These are phyloP conservation scores for Fraxinus ornus DNA, from an alignment of 305 asterid species.

Conservation along the genomic window DNA sequence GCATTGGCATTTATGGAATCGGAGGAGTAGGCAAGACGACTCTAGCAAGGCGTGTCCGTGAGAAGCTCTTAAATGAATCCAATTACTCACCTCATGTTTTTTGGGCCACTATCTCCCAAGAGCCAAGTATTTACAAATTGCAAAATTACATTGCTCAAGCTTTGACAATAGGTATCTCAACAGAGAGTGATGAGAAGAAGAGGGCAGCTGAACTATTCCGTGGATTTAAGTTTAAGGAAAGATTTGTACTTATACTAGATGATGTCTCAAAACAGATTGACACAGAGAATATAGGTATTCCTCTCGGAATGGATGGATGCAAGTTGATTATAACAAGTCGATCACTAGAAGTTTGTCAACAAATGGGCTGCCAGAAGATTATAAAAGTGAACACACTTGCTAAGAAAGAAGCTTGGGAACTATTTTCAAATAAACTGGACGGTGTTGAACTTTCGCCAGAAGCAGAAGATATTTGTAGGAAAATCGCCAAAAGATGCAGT, in stretches of 20 bases:
- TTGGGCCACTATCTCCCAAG: slow-evolving; percentile 21
- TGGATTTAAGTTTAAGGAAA: not conserved
- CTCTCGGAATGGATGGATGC: slow-evolving; percentile 2
- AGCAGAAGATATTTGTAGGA: slow-evolving; percentile 5
- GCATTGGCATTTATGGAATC: slow-evolving; percentile 15
- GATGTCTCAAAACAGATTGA: slow-evolving; percentile 7
- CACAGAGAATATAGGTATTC: slow-evolving; percentile 3
- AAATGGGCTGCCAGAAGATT: not conserved
- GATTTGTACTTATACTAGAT: slow-evolving; percentile 19
- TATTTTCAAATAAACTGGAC: not conserved
- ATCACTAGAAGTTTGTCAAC: not conserved
- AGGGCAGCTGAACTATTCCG: slow-evolving; percentile 7
- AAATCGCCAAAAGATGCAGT: slow-evolving; percentile 8
- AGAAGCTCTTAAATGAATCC: slow-evolving; percentile 17
- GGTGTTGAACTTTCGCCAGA: not conserved
- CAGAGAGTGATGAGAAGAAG: slow-evolving; percentile 10
- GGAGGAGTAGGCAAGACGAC: slow-evolving; percentile 24
- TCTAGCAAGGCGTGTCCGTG: slow-evolving; percentile 12
- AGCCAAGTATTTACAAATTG: slow-evolving; percentile 12
- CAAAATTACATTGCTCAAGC: not conserved
- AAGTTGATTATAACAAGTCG: slow-evolving; percentile 6
- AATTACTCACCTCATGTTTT: slow-evolving; percentile 1
- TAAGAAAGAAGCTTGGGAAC: slow-evolving; percentile 12
- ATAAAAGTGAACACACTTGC: not conserved
- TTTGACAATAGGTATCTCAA: not conserved